A percentile compares a stretch with the other conserved stretches of the same genome.
Conservation (phyloP, 768 basidiomycete genomes). For the Hericium alpestre region DNA sequence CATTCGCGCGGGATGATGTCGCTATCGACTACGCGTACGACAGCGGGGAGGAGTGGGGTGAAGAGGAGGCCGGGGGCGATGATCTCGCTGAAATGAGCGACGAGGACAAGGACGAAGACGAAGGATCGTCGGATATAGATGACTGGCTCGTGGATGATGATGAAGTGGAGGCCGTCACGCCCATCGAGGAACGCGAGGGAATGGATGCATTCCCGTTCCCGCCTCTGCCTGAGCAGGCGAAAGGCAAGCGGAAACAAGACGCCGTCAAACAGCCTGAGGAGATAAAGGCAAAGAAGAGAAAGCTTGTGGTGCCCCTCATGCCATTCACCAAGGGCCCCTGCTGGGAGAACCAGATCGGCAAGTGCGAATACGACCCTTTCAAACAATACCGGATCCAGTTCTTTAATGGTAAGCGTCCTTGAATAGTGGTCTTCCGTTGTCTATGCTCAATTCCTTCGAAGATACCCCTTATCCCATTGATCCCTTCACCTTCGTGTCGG, state of each 20-base stretch:
- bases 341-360: constrained; percentile 64
- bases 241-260: constrained; percentile 41
- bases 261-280: constrained; percentile 45
- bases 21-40: constrained; percentile 86
- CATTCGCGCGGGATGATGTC: constrained; percentile 68
- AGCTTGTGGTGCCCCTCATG: constrained; percentile 66
- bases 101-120: constrained; percentile 57
- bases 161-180: constrained; percentile 34
- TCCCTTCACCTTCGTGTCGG: constrained; percentile 66
- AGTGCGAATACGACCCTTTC: constrained; percentile 61
- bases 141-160: constrained; percentile 75
- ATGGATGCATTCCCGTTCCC: constrained; percentile 24
- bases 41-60: constrained; percentile 94
- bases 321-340: constrained; percentile 76
- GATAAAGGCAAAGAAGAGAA: constrained; percentile 66
- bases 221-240: constrained; percentile 44
- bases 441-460: constrained; percentile 18
- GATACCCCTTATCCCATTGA: constrained; percentile 66
- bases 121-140: constrained; percentile 64
- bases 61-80: constrained; percentile 63
- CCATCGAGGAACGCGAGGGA: constrained; percentile 31
- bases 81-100: constrained; percentile 52
- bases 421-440: neutral
- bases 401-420: constrained; percentile 58
- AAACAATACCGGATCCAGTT: constrained; percentile 67